Evolutionary conservation across 192 early-diverging fungal species (phyloP).

Genomic region (Umbelopsis ramanniana): DNA sequence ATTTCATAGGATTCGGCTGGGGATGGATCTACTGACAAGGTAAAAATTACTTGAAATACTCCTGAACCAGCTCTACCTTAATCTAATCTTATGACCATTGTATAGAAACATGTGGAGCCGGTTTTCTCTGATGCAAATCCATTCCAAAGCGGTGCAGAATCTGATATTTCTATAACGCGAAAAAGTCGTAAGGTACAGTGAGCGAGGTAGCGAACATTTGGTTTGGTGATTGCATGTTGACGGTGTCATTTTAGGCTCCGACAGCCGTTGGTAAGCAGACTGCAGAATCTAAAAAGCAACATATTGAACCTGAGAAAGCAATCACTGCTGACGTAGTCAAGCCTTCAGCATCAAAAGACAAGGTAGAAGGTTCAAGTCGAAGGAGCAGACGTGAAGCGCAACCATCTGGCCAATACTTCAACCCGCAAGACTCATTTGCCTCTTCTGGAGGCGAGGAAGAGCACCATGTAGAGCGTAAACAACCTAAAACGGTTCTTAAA

Average conservation of each 20-base stretch:
- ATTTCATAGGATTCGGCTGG: background rate
- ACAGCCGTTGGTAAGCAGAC: background rate
- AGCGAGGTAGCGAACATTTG: background rate
- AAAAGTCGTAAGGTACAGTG: background rate
- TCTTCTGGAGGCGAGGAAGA: constrained; percentile 12
- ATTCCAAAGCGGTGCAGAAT: constrained; percentile 45
- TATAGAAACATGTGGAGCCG: constrained; percentile 3
- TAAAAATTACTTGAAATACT: background rate
- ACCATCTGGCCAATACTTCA: background rate
- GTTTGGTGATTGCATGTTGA: background rate
- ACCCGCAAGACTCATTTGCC: constrained; percentile 17
- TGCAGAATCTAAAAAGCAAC: constrained; percentile 6
- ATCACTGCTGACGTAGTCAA: background rate
- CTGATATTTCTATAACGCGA: background rate
- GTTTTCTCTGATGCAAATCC: constrained; percentile 45
- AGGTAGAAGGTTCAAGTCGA: background rate
- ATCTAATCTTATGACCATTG: background rate
- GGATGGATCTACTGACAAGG: background rate
- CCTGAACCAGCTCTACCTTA: background rate
- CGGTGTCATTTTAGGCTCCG: background rate
- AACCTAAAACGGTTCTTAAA: constrained; percentile 2
- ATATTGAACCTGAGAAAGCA: background rate
- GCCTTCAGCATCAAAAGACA: background rate
- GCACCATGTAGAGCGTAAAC: background rate
- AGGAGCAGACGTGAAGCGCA: background rate